Evolutionary conservation across 2,329 filamentous ascomycete genomes (phyloP), one percentile per base, ranked within the genome.

Genomic region (Sporothrix sp.): DNA sequence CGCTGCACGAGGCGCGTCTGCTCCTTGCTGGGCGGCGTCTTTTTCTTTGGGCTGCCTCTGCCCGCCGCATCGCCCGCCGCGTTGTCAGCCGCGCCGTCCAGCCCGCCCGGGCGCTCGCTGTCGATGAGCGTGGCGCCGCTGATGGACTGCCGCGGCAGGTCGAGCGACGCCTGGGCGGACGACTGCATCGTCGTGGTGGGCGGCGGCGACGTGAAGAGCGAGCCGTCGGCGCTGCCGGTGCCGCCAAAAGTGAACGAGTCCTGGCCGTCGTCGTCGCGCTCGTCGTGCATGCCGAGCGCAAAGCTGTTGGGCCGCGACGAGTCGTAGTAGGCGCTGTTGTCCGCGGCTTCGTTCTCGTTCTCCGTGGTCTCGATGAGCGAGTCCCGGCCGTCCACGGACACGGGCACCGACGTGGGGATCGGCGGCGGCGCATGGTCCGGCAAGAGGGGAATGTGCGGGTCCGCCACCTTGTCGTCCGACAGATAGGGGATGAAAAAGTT

Each of bases 1-100:
- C 93, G 84, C 63, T 91, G 85, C 45, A 79, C 79, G 8, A 97
- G 71, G n/a, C 85, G 81, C 54, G 84, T 83, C 54, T 77, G 77
- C 56, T 84, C 79, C 54, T 81, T 75, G 27, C 69, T 69, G 7
- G 68, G 66, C 13, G 70, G 63, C 2, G 63, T 69, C 35, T 70
- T 64, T 35, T 70, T 64, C 55, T 75, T 40, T 10, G 16, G 16
- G 13, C 44, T 40, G 23, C 20, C 20, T 8, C 21, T 36, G 28
- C 39, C 18, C 33, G 20, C 4, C 3, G 35, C 25, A 30, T 42
- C 35, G 5, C 16, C 25, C 7, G n/a, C 30, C n/a, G 20, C 42
- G 7, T 16, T 35, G 13, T 50, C 39, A 7, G 13, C 40, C 3
- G 44, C 16, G 13, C 46, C 50, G 11, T 54, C 52, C 3, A 39